Evolutionary conservation across 1,284 basidiomycete species (phyloP), one percentile per base, ranked within the genome.

Genomic region (Phenoliferia sp.): DNA sequence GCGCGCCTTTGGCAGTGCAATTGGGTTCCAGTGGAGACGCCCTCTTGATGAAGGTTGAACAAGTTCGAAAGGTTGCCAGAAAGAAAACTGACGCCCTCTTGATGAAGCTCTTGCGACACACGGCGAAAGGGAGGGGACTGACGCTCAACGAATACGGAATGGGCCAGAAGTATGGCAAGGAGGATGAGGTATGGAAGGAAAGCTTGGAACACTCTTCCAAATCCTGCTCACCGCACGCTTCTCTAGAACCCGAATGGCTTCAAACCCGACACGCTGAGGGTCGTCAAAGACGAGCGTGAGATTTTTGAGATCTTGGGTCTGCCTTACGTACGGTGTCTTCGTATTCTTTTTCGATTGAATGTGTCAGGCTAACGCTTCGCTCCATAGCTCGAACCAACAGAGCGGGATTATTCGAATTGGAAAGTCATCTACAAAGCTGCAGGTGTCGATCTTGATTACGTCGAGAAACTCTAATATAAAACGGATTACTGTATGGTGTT

Each of bases 121-220:
- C 60, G n/a, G 74, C 67, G 6, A 74, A 70, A 64, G 33, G 5
- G 32, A 36, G 63, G 64, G 39, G 69, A 69, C 16, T 57, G 65
- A 29, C 70, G 71, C 31, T 76, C 32, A 74, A 73, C 32, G 75
- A 76, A 55, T 71, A 73, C 50, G 74, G 74, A 10, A 69, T 76
- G 67, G 74, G 73, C 9, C 59, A 70, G 3, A 64, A 62, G n/a
- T 67, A 67, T 50, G 31, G 31, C 10, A 55, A 64, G 22, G 67
- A n/a, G 39, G 69, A 70, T 17, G 58, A 12, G 12, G 39, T 44
- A 44, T n/a, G n/a, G n/a, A n/a, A 44, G 26, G 26, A 39, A 7
- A 17, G 12, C 26, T 29, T 54, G 12, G 19, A 3, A 2, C 32
- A 0, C 17, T 22, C 31, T 19, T 15, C 17, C n/a, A 10, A 2